Evolutionary conservation across 108 stramenopile species (phyloP), one percentile per base, ranked within the genome.

Genomic region (Stephanodiscus triporus): DNA sequence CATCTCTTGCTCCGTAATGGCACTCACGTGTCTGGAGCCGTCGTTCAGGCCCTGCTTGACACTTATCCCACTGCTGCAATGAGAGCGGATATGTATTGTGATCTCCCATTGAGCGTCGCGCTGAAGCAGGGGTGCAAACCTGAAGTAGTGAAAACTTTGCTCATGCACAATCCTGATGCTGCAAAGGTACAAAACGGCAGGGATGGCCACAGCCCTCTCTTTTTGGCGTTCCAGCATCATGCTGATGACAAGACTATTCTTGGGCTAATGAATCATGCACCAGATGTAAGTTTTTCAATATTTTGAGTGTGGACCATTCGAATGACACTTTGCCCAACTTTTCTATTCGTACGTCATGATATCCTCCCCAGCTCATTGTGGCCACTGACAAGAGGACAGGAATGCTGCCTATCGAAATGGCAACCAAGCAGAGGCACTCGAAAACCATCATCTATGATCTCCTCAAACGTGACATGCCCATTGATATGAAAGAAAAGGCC

Each of bases 241-340:
- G 94, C 94, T 6, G 90, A 90, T 55, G 94, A 95, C 73, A 76
- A 90, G 49, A 91, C 90, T 8, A 92, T 95, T 34, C 88, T 95
- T 77, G 91, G 90, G 14, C 64, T 95, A 1, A 73, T 95, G 54
- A 95, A 95, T 60, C 94, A 95, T 81, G 91, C 94, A 23, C 94
- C 94, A 24, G 89, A 89, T 30, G 68, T 75, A 51, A 70, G 74
- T 72, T 22, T 6, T 11, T 8, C 6, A 36, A 34, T 13, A 36
- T 60, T 22, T 6, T 32, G 17, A n/a, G n/a, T n/a, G n/a, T n/a
- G n/a, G 59, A 20, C 36, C 22, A n/a, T 22, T 7, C 19, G 48
- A 19, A n/a, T 49, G 16, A 19, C n/a, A 60, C 34, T 37, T 2
- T 6, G 5, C 19, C 6, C 7, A 17, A 37, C n/a, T 60, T 3